Base-by-base conservation (phyloP, 176 grass and related monocot genomes). In the Zoysia pacifica region DNA sequence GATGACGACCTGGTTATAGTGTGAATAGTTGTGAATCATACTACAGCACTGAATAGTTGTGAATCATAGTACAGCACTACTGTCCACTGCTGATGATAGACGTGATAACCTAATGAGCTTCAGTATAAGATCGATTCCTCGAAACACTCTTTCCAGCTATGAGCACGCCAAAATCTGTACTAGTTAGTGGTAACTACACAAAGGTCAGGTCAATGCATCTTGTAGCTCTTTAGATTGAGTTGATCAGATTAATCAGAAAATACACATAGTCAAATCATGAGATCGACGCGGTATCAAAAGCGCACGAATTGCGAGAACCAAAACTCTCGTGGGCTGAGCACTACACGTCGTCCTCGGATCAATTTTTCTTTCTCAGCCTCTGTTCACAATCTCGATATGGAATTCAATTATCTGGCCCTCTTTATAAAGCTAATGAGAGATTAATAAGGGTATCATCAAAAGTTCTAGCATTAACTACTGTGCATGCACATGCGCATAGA, bases 381-480 rank as follows among this genome's bases (percentile, higher is more conserved):
- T 1, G 7, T 19, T 81, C 14, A 81, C 70, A 69, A 62, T 81
- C 38, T 70, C 64, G 65, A 76, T 28, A 28, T 54, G 85, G 3
- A 37, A 61, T 53, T 70, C 20, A 56, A 56, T 44, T 68, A 56
- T 4, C 64, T 54, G 36, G 19, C 45, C 55, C 40, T 14, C 59
- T 69, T 50, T 58, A 18, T 28, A n/a, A 63, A 67, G 48, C 48
- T 70, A 55, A 65, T 65, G 46, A 61, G 75, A 62, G 16, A 38
- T 63, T 59, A 61, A 37, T 47, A 49, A 14, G 63, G 64, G 54
- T 72, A 81, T 7, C 78, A 86, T 81, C 78, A 70, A 81, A 81
- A 69, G 64, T 44, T 76, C 46, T 19, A 38, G 43, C 47, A 75
- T 76, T 43, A 75, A 62, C 70, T 62, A 62, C 38, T 52, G 44